Evolutionary conservation across 441 rosid genomes (phyloP), one percentile per base, ranked within the genome.

Genomic region (Raphanus hybrid): DNA sequence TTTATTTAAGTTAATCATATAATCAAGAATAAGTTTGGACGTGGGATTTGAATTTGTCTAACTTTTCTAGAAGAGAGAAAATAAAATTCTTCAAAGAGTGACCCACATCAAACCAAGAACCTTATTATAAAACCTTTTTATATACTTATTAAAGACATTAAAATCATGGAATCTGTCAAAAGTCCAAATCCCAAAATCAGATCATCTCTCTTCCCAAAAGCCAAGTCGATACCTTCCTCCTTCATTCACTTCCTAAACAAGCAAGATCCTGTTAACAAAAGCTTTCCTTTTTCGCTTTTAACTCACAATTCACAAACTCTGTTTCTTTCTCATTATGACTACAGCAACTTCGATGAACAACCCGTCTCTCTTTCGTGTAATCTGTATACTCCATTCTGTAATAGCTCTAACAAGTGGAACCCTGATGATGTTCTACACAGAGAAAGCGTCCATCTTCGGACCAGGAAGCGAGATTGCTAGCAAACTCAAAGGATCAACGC

Each of bases 401-500:
- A 82, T 93, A 62, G 90, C 95, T 15, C 80, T 91, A 12, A 78
- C 87, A 12, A 81, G 87, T 80, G 95, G 98, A 58, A 88, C 85
- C 20, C 62, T 91, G 35, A 90, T 93, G 92, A 84, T 93, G 86
- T 89, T 93, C 76, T 89, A 87, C 79, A 84, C 93, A 43, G 75
- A 86, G 11, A 89, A 91, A 75, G 84, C 84, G 10, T 81, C 86
- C 8, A 84, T 82, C 58, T 80, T 86, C 70, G 87, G 88, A 4
- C 86, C 77, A 69, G 95, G 92, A 3, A 70, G 71, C 66, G 95
- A 87, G 71, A 84, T 88, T 59, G 93, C 94, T 1, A 81, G 85
- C 67, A 93, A 88, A 82, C 82, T 90, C 6, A 84, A 81, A 62
- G 98, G 98, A 5, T 93, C 97, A 48, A 93, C 97, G 0, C 91